Conservation (phyloP, 441 rosid genomes). For the Omphalea diandra region DNA sequence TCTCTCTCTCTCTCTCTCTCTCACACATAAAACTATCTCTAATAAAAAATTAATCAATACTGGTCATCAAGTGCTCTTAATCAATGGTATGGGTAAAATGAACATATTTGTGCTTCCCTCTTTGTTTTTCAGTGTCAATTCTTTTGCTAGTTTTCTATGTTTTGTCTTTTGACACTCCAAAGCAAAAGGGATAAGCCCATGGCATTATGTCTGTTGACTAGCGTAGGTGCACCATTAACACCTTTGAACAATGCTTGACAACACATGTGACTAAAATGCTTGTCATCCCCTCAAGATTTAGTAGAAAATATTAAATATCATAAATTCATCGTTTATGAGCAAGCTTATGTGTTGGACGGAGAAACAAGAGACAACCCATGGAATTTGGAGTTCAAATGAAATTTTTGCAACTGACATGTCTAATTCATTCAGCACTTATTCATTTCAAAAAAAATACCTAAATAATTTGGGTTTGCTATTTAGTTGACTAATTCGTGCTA, state of each 20-base stretch:
- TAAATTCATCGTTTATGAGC: background rate
- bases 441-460: conserved; percentile 8
- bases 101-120: background rate
- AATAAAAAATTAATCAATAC: background rate
- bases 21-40: background rate
- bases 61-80: background rate
- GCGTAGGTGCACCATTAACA: background rate
- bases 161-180: background rate
- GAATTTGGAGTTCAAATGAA: background rate
- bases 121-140: background rate
- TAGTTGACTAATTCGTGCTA: background rate
- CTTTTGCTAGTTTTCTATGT: background rate
- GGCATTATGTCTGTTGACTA: background rate
- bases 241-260: background rate
- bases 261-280: background rate
- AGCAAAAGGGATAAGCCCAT: background rate
- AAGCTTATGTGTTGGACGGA: background rate
- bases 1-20: background rate
- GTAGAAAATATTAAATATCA: background rate
- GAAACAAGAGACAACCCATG: background rate
- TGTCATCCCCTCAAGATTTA: background rate
- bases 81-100: background rate
- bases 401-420: background rate
- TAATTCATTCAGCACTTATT: conserved; percentile 5
- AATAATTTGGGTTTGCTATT: conserved; percentile 8